phyloP scores from a whole-genome alignment of 441 rosid species.

The Gossypium laxum region DNA sequence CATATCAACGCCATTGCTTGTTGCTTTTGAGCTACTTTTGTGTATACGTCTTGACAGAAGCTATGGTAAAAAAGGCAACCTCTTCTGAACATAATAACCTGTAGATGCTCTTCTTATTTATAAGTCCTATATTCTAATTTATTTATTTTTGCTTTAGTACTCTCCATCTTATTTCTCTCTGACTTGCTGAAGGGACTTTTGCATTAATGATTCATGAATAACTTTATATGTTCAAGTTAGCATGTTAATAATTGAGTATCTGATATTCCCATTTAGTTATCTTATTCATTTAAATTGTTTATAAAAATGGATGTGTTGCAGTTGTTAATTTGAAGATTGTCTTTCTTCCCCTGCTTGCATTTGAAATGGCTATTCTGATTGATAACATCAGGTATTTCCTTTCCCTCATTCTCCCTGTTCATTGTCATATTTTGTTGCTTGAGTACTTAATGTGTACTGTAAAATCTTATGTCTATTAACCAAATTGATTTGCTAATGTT shows the following conservation, averaged over 20 bases:
- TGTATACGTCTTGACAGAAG: constrained; percentile 44
- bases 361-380: constrained; percentile 45
- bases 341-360: constrained; percentile 49
- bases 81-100: constrained; percentile 1
- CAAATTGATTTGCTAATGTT: background rate
- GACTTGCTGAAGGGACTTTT: background rate
- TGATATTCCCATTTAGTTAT: background rate
- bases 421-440: background rate
- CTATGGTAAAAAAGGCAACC: constrained; percentile 29
- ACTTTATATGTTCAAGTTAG: background rate
- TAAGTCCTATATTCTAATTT: background rate
- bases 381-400: constrained; percentile 53
- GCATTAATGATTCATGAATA: background rate
- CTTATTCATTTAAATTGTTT: constrained; percentile 5
- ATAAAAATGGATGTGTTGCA: constrained; percentile 26
- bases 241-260: background rate
- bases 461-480: background rate
- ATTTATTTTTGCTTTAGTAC: background rate
- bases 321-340: constrained; percentile 51
- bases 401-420: background rate
- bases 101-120: background rate
- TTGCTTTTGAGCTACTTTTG: constrained; percentile 53
- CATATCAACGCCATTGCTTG: constrained; percentile 45
- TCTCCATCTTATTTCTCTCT: background rate
- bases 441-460: background rate